Conservation (phyloP, 495 filamentous ascomycete species). For the Haplographium delicatum region DNA sequence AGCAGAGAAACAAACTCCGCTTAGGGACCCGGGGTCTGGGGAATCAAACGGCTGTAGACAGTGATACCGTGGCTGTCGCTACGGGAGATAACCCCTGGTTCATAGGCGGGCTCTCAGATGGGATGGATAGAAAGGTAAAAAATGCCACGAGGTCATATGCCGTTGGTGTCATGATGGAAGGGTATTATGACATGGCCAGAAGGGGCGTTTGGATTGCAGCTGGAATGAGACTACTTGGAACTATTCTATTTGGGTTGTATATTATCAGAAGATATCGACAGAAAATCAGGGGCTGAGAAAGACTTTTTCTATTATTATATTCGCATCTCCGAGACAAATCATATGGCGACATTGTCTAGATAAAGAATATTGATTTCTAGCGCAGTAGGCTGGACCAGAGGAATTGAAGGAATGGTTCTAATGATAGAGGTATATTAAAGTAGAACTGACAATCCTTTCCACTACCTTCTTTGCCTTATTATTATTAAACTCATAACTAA, state of each 20-base stretch:
- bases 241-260: conserved; percentile 17
- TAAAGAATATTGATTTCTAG: no score
- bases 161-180: conserved; percentile 59
- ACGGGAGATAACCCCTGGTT: conserved; percentile 19
- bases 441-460: no score
- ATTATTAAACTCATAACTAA: no score
- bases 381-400: no score
- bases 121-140: conserved; percentile 15
- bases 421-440: no score
- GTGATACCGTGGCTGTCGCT: conserved; percentile 37
- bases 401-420: no score
- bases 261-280: conserved; percentile 19
- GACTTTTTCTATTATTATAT: no score
- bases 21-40: conserved; percentile 32
- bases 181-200: conserved; percentile 62
- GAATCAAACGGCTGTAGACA: conserved; percentile 37
- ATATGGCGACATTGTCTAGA: no score
- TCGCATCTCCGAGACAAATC: no score
- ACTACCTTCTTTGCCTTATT: no score
- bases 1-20: conserved; percentile 49
- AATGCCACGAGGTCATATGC: conserved; percentile 29
- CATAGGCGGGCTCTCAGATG: conserved; percentile 15
- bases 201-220: conserved; percentile 53
- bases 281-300: not conserved
- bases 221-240: conserved; percentile 28